Percentiles rank a stretch among this genome's conserved stretches.
phyloP scores from a whole-genome alignment of 2,329 filamentous ascomycete genomes.

The Diplodia corticola region DNA sequence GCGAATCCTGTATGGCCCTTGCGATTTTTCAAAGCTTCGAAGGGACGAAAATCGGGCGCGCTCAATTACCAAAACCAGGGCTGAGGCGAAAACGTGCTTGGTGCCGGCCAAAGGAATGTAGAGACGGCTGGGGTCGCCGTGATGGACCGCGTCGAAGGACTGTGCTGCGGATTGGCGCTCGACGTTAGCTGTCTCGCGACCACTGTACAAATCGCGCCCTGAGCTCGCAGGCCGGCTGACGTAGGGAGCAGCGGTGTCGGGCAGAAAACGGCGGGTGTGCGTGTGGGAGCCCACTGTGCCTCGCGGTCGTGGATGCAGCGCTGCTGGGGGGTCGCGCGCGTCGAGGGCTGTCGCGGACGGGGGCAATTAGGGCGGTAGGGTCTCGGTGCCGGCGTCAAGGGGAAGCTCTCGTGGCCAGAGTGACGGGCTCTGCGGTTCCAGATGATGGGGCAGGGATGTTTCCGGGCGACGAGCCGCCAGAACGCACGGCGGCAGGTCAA shows the following conservation, averaged over 20 bases:
- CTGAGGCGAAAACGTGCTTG: slow-evolving; percentile 37
- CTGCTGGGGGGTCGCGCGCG: background rate
- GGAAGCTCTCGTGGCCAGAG: slow-evolving; percentile 6
- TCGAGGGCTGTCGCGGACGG: background rate
- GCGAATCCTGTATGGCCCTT: slow-evolving; percentile 24
- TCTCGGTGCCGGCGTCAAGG: slow-evolving; percentile 15
- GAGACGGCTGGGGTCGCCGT: slow-evolving; percentile 35
- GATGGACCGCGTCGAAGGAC: slow-evolving; percentile 23
- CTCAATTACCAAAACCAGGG: slow-evolving; percentile 42
- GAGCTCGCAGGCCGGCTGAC: slow-evolving; percentile 34
- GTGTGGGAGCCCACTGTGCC: background rate
- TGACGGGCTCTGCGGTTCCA: background rate
- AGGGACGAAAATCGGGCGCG: slow-evolving; percentile 27
- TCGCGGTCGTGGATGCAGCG: background rate
- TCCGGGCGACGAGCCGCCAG: background rate
- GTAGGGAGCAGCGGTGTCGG: slow-evolving; percentile 24
- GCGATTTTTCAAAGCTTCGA: slow-evolving; percentile 17
- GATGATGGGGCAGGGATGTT: background rate
- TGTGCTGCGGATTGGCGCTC: slow-evolving; percentile 6
- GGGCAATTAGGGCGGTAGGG: slow-evolving; percentile 17
- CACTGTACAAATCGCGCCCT: slow-evolving; percentile 29
- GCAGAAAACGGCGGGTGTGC: background rate
- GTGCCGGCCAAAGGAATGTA: slow-evolving; percentile 46
- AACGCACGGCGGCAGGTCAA: slow-evolving; percentile 12
- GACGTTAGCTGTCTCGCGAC: slow-evolving; percentile 18